A percentile compares a stretch with the other conserved stretches of the same genome.
Evolutionary conservation across 1,139 yeast species (phyloP).

Genomic region (Saccharomycopsis phalli): DNA sequence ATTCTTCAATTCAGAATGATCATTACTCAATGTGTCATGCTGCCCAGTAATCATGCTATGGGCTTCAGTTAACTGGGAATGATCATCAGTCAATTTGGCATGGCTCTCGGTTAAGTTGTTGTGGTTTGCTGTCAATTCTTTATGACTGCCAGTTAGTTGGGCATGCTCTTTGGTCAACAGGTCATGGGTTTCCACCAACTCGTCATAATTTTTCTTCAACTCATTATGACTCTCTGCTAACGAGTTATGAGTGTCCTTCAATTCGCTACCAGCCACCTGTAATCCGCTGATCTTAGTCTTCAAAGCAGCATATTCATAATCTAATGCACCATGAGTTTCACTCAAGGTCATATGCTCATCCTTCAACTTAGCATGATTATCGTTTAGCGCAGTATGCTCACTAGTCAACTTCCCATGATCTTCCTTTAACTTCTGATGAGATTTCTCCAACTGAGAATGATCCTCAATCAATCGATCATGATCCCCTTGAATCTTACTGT

Average conservation of each 20-base stretch:
- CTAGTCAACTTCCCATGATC: background rate
- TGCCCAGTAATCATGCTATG: background rate
- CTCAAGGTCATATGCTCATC: constrained; percentile 1
- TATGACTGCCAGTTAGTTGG: no score
- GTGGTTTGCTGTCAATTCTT: constrained; percentile 7
- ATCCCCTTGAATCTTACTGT: constrained; percentile 4
- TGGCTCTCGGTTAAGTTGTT: constrained; percentile 6
- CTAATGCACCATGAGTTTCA: background rate
- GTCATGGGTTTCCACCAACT: background rate
- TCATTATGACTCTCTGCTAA: background rate
- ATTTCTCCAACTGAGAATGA: no score
- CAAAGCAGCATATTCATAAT: background rate
- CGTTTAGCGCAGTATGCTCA: background rate
- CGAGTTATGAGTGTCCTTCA: background rate
- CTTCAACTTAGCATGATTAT: constrained; percentile 5
- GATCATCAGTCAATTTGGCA: constrained; percentile 2
- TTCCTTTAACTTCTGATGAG: no score
- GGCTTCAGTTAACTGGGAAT: background rate
- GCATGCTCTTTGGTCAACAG: background rate
- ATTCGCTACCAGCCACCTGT: background rate
- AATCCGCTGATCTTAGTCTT: background rate
- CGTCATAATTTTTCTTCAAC: background rate
- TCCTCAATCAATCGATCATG: constrained; percentile 7
- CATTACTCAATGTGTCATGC: background rate
- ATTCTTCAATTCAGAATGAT: constrained; percentile 4